Evolutionary conservation across 805 yeast genomes (phyloP), one percentile per base, ranked within the genome.

Genomic region (Candida jianshihensis): DNA sequence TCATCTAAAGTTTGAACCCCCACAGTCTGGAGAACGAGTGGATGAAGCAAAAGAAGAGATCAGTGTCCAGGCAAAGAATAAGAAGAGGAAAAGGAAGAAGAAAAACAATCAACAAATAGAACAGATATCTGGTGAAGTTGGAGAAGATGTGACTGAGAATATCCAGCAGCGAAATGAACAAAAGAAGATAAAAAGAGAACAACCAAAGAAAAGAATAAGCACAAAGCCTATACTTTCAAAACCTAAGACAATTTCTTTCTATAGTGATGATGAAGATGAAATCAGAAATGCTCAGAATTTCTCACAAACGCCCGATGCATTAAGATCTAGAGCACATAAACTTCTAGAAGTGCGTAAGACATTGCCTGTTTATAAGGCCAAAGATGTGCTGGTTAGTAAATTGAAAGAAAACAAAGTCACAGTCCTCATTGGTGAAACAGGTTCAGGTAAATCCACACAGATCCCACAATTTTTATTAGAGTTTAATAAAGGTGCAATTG

Each of bases 371-470:
- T 87, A 70, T 58, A 77, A 73, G 46, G 85, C 84, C 42, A 75
- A 75, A 47, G 78, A 74, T 30, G 70, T 75, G 36, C 71, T 90
- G 14, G 54, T 83, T 41, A 61, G 69, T 9, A 73, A 76, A 42
- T 53, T 90, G 3, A 39, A 60, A 3, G 41, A 61, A 10, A 73
- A 80, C 48, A 78, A 72, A 43, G 94, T 88, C 5, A 77, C 89
- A 0, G 76, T 90, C 2, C 68, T 90, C 15, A 83, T 92, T 54
- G 97, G 97, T 60, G 97, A 90, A 55, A 90, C 98, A 0, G 98
- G 98, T 60, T 86, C 96, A 7, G 97, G 97, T 66, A 90, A 90
- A 56, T 89, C 97, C 4, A 90, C 98, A 0, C 98, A 90, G 63
- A 79, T 90, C 32, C 97, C 98, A 0, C 97, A 90, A 55, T 81